Conservation (phyloP, 176 grass and related monocot species). For the Oryza meridionalis region DNA sequence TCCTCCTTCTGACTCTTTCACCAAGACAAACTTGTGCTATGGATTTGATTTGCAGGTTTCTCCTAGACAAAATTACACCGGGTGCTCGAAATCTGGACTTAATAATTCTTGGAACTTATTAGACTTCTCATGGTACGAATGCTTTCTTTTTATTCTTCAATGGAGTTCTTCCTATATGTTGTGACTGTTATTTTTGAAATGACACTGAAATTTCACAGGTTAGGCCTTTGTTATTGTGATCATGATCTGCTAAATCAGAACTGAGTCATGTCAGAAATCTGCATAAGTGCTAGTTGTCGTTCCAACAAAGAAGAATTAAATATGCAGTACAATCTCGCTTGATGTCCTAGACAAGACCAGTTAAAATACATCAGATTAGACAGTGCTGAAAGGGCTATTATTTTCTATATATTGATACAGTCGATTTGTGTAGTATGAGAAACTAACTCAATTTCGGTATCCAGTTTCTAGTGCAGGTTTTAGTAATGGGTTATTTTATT, state of each 20-base stretch:
- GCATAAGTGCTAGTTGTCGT: neutral
- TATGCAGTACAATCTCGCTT: neutral
- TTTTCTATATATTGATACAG: neutral
- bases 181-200: neutral
- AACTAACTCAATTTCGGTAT: neutral
- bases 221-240: neutral
- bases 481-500: conserved; percentile 9
- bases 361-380: neutral
- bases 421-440: neutral
- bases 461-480: conserved; percentile 6
- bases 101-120: neutral
- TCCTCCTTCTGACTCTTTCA: neutral
- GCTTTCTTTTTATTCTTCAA: neutral
- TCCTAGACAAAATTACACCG: conserved; percentile 1
- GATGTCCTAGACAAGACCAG: neutral
- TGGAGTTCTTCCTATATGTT: conserved; percentile 1
- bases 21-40: neutral
- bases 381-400: neutral
- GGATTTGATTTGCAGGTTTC: neutral
- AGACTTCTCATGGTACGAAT: neutral
- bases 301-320: neutral
- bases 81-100: neutral
- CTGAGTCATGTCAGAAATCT: neutral
- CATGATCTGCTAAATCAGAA: neutral
- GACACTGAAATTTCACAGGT: neutral